Base-by-base conservation (phyloP, 2,329 filamentous ascomycete genomes). In the Parastagonospora avenae region DNA sequence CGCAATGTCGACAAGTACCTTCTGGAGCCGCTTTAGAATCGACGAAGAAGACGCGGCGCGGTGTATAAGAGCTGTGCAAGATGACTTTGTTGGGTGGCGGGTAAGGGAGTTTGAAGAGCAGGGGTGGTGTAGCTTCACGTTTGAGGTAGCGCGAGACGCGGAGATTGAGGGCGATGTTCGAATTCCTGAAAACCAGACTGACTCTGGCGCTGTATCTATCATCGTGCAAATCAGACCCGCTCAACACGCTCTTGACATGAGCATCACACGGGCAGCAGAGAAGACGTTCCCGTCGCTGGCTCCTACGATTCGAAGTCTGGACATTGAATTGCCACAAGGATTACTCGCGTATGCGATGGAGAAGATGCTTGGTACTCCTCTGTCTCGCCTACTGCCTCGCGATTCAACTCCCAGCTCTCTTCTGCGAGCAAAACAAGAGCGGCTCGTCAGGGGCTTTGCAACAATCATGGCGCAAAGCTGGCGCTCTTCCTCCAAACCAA, bases 171-270 rank as follows among this genome's bases (percentile, higher is more conserved):
- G 19, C 19, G 19, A 24, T 24, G 3, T 3, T 24, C 19, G 19
- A 24, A 3, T 24, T 24, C 19, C 19, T 5, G 19, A 24, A 24
- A 24, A 3, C 19, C 19, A 24, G 19, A 3, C 5, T 24, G 19
- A 29, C 19, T n/a, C 12, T 6, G 35, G 32, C 46, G 33, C 3
- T n/a, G 14, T n/a, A 24, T 9, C 37, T 7, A 19, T 49, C 9
- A 59, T 72, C 6, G 43, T 71, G 6, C 70, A 72, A 43, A 33
- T 72, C n/a, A 62, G 70, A 2, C 63, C 68, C 6, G 6, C 43
- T 6, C 57, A 54, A 40, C 60, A 70, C 48, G 46, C 55, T 0
- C 53, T 71, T 4, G 57, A 68, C 37, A 38, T 68, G n/a, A 7
- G 45, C 7, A 57, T 68, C 10, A 38, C 54, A 3, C 37, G 30